Evolutionary conservation across 2,329 filamentous ascomycete genomes (phyloP).

Genomic region (Simplicillium aogashimaense): DNA sequence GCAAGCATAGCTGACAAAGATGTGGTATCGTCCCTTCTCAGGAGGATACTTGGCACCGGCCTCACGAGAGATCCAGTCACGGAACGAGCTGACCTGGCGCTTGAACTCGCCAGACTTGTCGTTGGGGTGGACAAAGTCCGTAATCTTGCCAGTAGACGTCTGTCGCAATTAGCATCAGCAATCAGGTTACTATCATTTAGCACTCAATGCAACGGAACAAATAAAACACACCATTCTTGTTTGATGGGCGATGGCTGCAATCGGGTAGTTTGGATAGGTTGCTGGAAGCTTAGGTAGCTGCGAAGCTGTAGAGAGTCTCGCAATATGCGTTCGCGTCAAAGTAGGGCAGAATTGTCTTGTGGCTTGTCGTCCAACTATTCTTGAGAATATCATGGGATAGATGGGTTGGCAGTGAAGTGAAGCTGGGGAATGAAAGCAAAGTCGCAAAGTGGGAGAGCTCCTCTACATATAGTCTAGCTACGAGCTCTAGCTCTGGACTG

Average conservation of each 20-base stretch:
- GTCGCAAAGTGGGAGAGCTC: slow-evolving; percentile 43
- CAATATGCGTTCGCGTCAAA: too few species aligned
- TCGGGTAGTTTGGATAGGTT: too few species aligned
- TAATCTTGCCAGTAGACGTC: slow-evolving; percentile 43
- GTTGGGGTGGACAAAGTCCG: slow-evolving; percentile 70
- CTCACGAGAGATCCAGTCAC: slow-evolving; percentile 67
- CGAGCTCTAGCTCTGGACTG: too few species aligned
- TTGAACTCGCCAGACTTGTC: slow-evolving; percentile 90
- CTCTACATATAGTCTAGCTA: slow-evolving; percentile 49
- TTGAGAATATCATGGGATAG: too few species aligned
- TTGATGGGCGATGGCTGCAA: too few species aligned
- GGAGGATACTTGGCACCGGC: slow-evolving; percentile 66
- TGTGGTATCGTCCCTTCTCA: slow-evolving; percentile 85
- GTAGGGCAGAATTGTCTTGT: too few species aligned
- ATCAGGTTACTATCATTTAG: not conserved
- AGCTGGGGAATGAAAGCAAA: too few species aligned
- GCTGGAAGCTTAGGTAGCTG: too few species aligned
- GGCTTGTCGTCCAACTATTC: too few species aligned
- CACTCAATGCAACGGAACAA: too few species aligned
- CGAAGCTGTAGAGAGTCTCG: too few species aligned
- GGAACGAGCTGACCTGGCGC: slow-evolving; percentile 73
- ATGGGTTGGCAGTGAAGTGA: too few species aligned
- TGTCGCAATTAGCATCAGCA: not conserved
- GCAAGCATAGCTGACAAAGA: slow-evolving; percentile 91
- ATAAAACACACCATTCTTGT: not conserved